phyloP scores from a whole-genome alignment of 1,284 basidiomycete species.

The Thelephora terrestris region DNA sequence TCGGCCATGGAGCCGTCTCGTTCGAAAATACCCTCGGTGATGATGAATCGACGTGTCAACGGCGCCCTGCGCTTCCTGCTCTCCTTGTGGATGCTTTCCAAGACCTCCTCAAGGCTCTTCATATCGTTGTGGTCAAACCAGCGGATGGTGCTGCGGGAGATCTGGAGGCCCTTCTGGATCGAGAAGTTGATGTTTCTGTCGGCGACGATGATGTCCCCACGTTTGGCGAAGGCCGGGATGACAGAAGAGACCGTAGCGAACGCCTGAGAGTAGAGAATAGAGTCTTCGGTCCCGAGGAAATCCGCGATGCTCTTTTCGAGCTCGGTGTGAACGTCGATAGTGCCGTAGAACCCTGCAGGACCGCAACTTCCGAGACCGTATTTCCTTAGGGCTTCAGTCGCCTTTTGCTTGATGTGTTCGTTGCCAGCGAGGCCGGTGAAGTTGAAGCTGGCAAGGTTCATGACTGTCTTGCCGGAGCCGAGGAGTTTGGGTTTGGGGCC shows the following conservation, averaged over 20 bases:
- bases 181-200: constrained; percentile 92
- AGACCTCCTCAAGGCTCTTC: constrained; percentile 80
- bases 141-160: constrained; percentile 84
- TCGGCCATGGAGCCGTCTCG: constrained; percentile 89
- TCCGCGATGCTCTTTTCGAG: constrained; percentile 85
- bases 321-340: constrained; percentile 87
- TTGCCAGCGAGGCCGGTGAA: constrained; percentile 88
- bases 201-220: constrained; percentile 97
- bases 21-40: constrained; percentile 97
- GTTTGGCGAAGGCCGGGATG: constrained; percentile 96
- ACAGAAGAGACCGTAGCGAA: constrained; percentile 91
- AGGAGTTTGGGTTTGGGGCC: constrained; percentile 78
- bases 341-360: constrained; percentile 97
- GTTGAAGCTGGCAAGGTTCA: constrained; percentile 89
- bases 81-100: constrained; percentile 81
- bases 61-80: constrained; percentile 74
- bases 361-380: constrained; percentile 96
- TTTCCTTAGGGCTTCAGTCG: constrained; percentile 79
- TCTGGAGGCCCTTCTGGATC: constrained; percentile 96
- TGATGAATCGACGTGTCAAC: constrained; percentile 88
- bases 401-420: constrained; percentile 79
- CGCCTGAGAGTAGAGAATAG: constrained; percentile 92
- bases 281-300: constrained; percentile 81
- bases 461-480: constrained; percentile 66
- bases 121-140: constrained; percentile 98